phyloP scores from a whole-genome alignment of 768 basidiomycete species.

The Ramaria rubella region DNA sequence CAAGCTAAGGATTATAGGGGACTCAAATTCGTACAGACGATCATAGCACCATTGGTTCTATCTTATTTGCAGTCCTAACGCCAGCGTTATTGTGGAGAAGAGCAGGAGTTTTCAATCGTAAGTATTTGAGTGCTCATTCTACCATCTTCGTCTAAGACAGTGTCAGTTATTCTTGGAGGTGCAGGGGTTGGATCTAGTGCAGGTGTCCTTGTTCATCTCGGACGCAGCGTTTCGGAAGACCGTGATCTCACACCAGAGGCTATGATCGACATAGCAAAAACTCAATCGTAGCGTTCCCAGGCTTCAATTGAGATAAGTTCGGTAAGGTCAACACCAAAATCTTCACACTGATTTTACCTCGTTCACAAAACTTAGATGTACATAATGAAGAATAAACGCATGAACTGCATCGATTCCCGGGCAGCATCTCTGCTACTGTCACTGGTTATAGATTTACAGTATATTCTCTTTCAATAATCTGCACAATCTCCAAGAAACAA shows the following conservation, averaged over 20 bases:
- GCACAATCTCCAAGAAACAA: no score
- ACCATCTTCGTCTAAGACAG: background rate
- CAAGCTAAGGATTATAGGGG: slow-evolving; percentile 34
- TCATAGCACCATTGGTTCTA: slow-evolving; percentile 65
- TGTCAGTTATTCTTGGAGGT: slow-evolving; percentile 5
- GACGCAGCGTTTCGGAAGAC: background rate
- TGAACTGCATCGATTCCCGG: no score
- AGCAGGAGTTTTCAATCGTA: slow-evolving; percentile 56
- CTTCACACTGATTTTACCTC: no score
- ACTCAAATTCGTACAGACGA: slow-evolving; percentile 59
- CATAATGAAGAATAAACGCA: no score
- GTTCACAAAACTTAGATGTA: no score
- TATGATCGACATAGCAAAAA: background rate
- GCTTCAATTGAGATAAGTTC: no score
- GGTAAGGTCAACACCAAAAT: no score
- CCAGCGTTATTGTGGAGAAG: slow-evolving; percentile 72
- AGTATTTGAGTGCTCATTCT: slow-evolving; percentile 14
- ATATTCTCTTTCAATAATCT: no score
- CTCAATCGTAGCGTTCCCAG: no score
- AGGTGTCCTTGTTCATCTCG: slow-evolving; percentile 2
- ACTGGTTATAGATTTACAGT: no score
- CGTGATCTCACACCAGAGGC: slow-evolving; percentile 1
- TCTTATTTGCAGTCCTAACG: slow-evolving; percentile 55
- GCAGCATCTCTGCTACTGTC: no score
- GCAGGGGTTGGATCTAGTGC: background rate